Conservation (phyloP, 2,329 filamentous ascomycete species). For the Sclerotinia subarctica region DNA sequence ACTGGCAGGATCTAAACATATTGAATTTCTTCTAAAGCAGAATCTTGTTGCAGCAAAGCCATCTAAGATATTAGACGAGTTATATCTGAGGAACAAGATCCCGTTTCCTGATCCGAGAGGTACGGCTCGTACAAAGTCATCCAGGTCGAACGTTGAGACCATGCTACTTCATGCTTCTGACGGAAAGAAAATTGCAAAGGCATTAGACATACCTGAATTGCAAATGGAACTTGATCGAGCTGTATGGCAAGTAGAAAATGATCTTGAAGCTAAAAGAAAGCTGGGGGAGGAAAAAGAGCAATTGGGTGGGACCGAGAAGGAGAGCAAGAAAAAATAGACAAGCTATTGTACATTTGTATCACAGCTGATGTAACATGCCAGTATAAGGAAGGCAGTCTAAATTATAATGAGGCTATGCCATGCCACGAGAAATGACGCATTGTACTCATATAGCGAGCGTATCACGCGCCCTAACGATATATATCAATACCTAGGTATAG, state of each 20-base stretch:
- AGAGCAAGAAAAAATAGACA: slow-evolving; percentile 27
- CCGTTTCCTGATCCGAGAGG: slow-evolving; percentile 23
- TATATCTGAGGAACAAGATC: slow-evolving; percentile 53
- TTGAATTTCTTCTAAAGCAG: slow-evolving; percentile 76
- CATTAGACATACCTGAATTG: slow-evolving; percentile 65
- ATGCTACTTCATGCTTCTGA: slow-evolving; percentile 50
- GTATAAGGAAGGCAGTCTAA: background rate
- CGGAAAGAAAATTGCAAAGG: slow-evolving; percentile 56
- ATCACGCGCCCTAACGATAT: slow-evolving; percentile 4
- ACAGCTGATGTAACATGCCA: background rate
- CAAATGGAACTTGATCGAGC: slow-evolving; percentile 72
- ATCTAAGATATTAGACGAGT: slow-evolving; percentile 65
- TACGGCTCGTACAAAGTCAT: slow-evolving; percentile 10
- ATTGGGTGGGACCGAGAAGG: slow-evolving; percentile 24
- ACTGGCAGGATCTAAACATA: slow-evolving; percentile 75
- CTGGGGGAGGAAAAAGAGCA: slow-evolving; percentile 30
- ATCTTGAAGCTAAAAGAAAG: slow-evolving; percentile 33
- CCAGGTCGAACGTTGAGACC: slow-evolving; percentile 35
- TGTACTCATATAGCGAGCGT: slow-evolving; percentile 6
- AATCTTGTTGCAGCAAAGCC: slow-evolving; percentile 65
- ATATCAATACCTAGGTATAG: background rate
- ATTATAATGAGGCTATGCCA: slow-evolving; percentile 1
- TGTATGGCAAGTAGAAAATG: slow-evolving; percentile 65
- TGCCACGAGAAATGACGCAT: slow-evolving; percentile 6
- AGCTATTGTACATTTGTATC: background rate